Evolutionary conservation across 768 basidiomycete genomes (phyloP).

Genomic region (Roridomyces roridus): DNA sequence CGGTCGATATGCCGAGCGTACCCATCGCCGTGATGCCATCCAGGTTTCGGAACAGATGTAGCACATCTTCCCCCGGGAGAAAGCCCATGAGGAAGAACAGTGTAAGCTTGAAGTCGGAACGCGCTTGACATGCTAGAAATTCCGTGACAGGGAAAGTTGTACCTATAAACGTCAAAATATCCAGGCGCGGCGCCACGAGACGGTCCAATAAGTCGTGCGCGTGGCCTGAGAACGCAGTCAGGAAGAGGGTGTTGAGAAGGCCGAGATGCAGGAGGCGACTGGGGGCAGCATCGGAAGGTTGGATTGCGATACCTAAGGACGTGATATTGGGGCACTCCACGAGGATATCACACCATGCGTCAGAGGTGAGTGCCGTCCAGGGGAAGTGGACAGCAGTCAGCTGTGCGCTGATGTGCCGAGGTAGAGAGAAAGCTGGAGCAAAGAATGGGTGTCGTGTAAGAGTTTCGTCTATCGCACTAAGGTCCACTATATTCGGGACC

Average conservation of each 20-base stretch:
- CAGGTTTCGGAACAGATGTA: background rate
- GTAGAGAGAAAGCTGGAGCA: background rate
- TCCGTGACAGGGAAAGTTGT: background rate
- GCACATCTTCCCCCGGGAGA: background rate
- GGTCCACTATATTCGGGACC: background rate
- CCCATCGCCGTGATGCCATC: background rate
- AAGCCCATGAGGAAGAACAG: background rate
- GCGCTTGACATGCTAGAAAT: background rate
- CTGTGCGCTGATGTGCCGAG: constrained; percentile 10
- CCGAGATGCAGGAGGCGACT: background rate
- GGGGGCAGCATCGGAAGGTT: constrained; percentile 1
- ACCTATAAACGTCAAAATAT: background rate
- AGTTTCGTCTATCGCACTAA: background rate
- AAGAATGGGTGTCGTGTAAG: background rate
- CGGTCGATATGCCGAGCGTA: background rate
- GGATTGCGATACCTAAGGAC: background rate
- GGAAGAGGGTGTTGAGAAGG: background rate
- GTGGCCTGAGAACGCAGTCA: constrained; percentile 2
- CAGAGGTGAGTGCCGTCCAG: background rate
- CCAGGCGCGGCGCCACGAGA: background rate
- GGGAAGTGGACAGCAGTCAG: constrained; percentile 2
- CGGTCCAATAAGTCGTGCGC: constrained; percentile 1
- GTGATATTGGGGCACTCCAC: background rate
- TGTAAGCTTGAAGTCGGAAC: constrained; percentile 5
- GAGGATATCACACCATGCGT: background rate